These are phyloP conservation scores for Syzygium malaccense DNA, from an alignment of 441 rosid genomes.

Conservation along the genomic window DNA sequence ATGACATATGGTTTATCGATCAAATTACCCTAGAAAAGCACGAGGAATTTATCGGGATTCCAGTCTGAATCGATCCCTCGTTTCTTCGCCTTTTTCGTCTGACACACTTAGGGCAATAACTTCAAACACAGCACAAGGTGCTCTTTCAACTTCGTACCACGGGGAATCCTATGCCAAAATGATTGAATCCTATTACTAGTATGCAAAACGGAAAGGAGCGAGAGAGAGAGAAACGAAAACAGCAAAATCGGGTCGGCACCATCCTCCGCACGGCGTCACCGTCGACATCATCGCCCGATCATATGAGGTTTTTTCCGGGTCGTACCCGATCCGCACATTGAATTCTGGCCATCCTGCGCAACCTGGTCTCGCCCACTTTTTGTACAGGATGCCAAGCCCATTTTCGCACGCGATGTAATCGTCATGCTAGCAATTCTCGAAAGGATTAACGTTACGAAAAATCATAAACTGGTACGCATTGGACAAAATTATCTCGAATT, in stretches of 20 bases:
- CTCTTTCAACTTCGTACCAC: not conserved
- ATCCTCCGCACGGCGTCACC: not conserved
- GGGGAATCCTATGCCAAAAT: not conserved
- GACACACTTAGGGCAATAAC: not conserved
- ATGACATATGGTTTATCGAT: not conserved
- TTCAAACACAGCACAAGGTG: not conserved
- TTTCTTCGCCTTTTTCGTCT: not conserved
- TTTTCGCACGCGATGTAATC: not conserved
- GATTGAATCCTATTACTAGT: not conserved
- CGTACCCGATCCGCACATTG: not conserved
- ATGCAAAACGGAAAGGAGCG: not conserved
- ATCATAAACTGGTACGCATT: rapidly evolving
- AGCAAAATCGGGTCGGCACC: not conserved
- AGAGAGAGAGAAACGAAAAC: not conserved
- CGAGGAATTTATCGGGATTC: rapidly evolving
- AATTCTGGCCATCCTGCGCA: not conserved
- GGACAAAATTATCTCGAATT: too few relatives aligned
- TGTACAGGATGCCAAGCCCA: not conserved
- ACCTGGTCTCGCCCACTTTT: not conserved
- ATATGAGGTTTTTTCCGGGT: not conserved
- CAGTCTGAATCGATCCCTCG: not conserved
- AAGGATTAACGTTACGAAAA: too few relatives aligned
- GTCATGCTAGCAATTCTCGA: not conserved
- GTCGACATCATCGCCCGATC: not conserved
- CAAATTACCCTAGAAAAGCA: not conserved